Evolutionary conservation across 441 rosid species (phyloP).

Genomic region (Raphanus hybrid): DNA sequence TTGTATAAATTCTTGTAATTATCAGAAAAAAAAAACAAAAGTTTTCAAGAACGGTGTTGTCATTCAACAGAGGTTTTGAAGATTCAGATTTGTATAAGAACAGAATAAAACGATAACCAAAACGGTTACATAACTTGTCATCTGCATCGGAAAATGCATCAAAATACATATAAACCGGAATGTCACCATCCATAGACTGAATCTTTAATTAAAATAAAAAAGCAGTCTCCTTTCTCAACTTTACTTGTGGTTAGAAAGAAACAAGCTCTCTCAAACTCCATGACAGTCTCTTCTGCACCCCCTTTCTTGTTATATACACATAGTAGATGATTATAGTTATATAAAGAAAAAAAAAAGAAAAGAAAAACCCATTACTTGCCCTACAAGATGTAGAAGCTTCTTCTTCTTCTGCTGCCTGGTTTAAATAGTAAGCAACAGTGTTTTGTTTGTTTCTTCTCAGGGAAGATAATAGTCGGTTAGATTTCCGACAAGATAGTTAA

Average conservation of each 20-base stretch:
- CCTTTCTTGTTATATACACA: constrained; percentile 43
- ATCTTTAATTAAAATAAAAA: constrained; percentile 13
- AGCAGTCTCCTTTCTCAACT: constrained; percentile 28
- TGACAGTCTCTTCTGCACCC: constrained; percentile 33
- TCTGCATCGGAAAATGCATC: background rate
- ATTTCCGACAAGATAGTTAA: constrained; percentile 72
- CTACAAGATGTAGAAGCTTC: constrained; percentile 36
- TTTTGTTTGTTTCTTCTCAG: constrained; percentile 30
- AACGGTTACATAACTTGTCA: constrained; percentile 4
- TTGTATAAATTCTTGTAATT: constrained; percentile 40
- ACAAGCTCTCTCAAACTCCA: constrained; percentile 30
- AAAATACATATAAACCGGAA: constrained; percentile 41
- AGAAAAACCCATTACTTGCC: constrained; percentile 26
- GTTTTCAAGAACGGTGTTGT: background rate
- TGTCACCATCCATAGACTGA: constrained; percentile 33
- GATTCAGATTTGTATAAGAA: background rate
- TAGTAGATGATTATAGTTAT: constrained; percentile 22
- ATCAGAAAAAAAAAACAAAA: constrained; percentile 30
- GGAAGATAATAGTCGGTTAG: constrained; percentile 63
- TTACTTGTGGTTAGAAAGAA: constrained; percentile 35
- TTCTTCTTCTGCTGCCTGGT: constrained; percentile 17
- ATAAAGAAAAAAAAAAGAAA: constrained; percentile 16
- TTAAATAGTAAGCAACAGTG: constrained; percentile 40
- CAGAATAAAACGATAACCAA: background rate
- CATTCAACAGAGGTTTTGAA: background rate